phyloP scores from a whole-genome alignment of 2,329 filamentous ascomycete species.

The Colletotrichum cuscutae region DNA sequence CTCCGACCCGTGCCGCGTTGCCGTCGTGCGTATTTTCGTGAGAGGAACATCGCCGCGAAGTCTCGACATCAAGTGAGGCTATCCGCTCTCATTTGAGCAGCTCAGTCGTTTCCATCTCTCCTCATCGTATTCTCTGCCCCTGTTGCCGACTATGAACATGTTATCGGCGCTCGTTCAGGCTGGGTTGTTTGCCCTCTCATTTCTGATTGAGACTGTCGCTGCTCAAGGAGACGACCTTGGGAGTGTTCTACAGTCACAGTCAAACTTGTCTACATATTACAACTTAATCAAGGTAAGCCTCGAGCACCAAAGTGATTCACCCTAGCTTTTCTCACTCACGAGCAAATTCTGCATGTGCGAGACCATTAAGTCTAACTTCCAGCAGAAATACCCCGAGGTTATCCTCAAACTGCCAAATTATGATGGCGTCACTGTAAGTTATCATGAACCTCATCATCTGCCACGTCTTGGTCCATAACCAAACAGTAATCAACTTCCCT shows the following conservation, averaged over 20 bases:
- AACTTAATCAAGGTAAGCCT: constrained; percentile 52
- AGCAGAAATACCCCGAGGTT: constrained; percentile 59
- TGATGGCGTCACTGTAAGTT: constrained; percentile 55
- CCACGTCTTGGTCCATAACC: neutral
- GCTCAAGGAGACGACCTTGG: constrained; percentile 48
- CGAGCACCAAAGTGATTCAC: too few relatives aligned
- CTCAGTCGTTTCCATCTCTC: too few relatives aligned
- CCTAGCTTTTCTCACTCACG: neutral
- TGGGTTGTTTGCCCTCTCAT: neutral
- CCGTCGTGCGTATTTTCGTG: neutral
- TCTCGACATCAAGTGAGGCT: neutral
- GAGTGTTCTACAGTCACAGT: constrained; percentile 49
- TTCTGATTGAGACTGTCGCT: constrained; percentile 7
- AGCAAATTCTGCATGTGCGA: too few relatives aligned
- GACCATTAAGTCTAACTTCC: neutral
- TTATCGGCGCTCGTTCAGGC: neutral
- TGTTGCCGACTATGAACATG: neutral
- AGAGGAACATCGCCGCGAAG: neutral
- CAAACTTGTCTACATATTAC: constrained; percentile 56
- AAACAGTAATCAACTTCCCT: neutral
- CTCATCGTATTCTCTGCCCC: neutral
- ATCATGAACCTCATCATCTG: neutral
- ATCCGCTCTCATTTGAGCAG: neutral
- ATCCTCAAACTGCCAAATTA: constrained; percentile 55
- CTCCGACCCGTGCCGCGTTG: neutral